phyloP scores from a whole-genome alignment of 208 protist species.

The Trypanosoma scelopori region DNA sequence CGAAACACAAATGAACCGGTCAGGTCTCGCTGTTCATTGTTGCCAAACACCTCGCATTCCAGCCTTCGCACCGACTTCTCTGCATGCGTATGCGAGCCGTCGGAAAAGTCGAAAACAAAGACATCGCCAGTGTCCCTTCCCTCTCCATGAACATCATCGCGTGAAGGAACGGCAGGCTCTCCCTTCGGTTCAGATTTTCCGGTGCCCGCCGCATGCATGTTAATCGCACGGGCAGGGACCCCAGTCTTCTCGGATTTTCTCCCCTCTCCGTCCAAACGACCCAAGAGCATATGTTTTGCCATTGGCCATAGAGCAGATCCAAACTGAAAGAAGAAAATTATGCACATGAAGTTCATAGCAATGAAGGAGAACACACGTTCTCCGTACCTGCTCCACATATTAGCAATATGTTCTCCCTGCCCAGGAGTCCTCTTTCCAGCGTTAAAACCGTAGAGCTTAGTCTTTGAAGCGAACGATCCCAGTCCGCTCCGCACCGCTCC shows the following conservation, averaged over 20 bases:
- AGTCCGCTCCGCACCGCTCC: background rate
- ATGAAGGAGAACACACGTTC: constrained; percentile 50
- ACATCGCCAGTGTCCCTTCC: background rate
- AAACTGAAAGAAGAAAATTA: constrained; percentile 64
- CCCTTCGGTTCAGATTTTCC: constrained; percentile 6
- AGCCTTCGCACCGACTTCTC: constrained; percentile 7
- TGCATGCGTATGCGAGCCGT: constrained; percentile 6
- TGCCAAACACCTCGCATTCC: constrained; percentile 16
- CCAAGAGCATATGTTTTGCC: constrained; percentile 25
- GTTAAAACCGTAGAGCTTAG: background rate
- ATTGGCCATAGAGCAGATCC: constrained; percentile 37
- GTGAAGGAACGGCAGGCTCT: background rate
- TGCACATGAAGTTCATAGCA: constrained; percentile 61
- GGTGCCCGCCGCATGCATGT: background rate
- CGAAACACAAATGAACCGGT: constrained; percentile 76
- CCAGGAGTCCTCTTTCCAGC: background rate
- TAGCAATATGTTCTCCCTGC: background rate
- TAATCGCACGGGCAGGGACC: constrained; percentile 6
- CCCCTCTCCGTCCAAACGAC: constrained; percentile 9
- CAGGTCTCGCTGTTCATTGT: constrained; percentile 30
- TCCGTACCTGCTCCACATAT: constrained; percentile 27
- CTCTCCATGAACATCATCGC: background rate
- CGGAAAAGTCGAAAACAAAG: constrained; percentile 9
- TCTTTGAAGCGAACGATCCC: background rate
- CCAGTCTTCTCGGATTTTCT: constrained; percentile 14